Conservation (phyloP, 176 grass and related monocot species). For the Zoysia pacifica region DNA sequence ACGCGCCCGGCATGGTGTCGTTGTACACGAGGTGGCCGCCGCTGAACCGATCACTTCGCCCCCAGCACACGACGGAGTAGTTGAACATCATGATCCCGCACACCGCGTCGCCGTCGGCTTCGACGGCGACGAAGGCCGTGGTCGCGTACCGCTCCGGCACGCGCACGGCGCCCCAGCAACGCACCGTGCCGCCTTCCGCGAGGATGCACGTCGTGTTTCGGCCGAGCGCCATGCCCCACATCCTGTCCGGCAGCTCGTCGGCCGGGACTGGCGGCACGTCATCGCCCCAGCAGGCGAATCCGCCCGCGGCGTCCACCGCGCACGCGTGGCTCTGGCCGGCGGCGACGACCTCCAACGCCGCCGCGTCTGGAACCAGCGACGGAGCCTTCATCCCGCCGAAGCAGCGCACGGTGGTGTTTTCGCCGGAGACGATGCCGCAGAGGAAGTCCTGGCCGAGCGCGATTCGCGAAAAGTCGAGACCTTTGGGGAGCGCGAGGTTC, state of each 20-base stretch:
- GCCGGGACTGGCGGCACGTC: constrained; percentile 30
- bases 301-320: constrained; percentile 41
- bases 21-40: constrained; percentile 40
- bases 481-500: constrained; percentile 16
- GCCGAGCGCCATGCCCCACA: constrained; percentile 62
- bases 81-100: constrained; percentile 59
- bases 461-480: constrained; percentile 53
- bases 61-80: constrained; percentile 82
- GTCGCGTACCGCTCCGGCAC: constrained; percentile 35
- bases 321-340: constrained; percentile 69
- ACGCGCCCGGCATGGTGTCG: constrained; percentile 63
- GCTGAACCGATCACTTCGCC: constrained; percentile 35
- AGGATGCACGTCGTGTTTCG: constrained; percentile 71
- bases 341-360: constrained; percentile 29
- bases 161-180: constrained; percentile 62
- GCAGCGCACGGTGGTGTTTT: constrained; percentile 25
- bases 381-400: constrained; percentile 41
- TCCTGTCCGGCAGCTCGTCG: constrained; percentile 28
- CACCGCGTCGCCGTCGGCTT: constrained; percentile 67
- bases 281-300: constrained; percentile 66
- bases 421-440: constrained; percentile 50
- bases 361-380: background rate
- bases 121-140: constrained; percentile 52
- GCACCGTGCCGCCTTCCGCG: constrained; percentile 32
- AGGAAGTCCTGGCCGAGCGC: constrained; percentile 80